Evolutionary conservation across 2,329 filamentous ascomycete species (phyloP).

Genomic region (Endothia cerciana): DNA sequence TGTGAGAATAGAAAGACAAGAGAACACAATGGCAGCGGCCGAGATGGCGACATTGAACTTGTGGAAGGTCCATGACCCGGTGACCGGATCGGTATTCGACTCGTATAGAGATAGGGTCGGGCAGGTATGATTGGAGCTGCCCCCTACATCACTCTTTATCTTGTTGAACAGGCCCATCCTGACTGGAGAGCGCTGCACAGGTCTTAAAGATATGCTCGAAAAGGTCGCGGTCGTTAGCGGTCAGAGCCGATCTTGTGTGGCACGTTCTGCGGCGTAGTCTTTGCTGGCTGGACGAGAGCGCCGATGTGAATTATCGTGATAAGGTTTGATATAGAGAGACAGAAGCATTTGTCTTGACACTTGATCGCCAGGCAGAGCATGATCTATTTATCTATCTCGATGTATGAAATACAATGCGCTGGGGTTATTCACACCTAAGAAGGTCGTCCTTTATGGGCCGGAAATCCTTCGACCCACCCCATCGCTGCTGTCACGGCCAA

Average conservation of each 20-base stretch:
- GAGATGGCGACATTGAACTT: constrained; percentile 23
- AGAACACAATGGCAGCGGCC: constrained; percentile 20
- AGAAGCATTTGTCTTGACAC: background rate
- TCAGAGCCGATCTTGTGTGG: background rate
- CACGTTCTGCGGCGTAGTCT: background rate
- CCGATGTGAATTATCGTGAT: background rate
- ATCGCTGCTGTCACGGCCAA: background rate
- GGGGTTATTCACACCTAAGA: background rate
- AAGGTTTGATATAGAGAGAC: background rate
- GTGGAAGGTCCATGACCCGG: constrained; percentile 20
- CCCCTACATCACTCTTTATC: background rate
- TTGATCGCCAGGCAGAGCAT: background rate
- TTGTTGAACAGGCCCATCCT: constrained; percentile 4
- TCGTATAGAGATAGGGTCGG: constrained; percentile 11
- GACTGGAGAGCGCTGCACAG: background rate
- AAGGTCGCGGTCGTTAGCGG: background rate
- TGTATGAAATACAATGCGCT: background rate
- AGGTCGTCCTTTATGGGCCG: background rate
- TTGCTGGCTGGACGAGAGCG: background rate
- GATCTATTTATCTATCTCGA: background rate
- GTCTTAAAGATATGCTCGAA: background rate
- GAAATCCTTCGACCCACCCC: constrained; percentile 9
- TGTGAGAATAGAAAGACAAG: constrained; percentile 20
- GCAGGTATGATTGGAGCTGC: constrained; percentile 10
- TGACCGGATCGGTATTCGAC: constrained; percentile 8